A percentile compares a stretch with the other conserved stretches of the same genome.
Conservation (phyloP, 2,329 filamentous ascomycete species). For the Gliomastix tumulicola region DNA sequence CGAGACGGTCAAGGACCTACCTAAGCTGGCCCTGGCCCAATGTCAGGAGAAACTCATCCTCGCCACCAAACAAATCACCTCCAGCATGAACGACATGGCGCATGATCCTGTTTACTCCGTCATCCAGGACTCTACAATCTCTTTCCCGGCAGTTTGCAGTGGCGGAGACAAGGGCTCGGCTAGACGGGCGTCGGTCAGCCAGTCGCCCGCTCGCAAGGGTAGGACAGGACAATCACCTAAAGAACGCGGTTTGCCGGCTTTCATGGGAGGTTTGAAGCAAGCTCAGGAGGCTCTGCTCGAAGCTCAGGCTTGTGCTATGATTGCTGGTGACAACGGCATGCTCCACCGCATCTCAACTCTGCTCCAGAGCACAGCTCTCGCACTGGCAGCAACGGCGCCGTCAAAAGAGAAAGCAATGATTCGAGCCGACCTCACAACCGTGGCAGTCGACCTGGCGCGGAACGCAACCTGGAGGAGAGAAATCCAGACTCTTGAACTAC, state of each 20-base stretch:
- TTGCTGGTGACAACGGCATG: slow-evolving; percentile 48
- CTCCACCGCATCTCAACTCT: slow-evolving; percentile 58
- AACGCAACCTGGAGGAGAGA: slow-evolving; percentile 64
- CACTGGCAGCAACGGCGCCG: slow-evolving; percentile 55
- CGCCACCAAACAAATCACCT: slow-evolving; percentile 60
- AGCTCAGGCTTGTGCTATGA: slow-evolving; percentile 50
- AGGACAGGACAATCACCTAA: slow-evolving; percentile 4
- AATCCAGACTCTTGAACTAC: slow-evolving; percentile 47
- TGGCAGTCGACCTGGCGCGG: slow-evolving; percentile 62
- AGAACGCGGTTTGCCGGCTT: slow-evolving; percentile 23
- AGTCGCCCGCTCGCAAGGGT: slow-evolving; percentile 26
- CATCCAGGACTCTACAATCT: slow-evolving; percentile 87
- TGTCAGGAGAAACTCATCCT: slow-evolving; percentile 51
- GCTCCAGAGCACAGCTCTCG: slow-evolving; percentile 57
- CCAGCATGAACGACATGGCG: slow-evolving; percentile 66
- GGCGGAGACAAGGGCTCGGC: slow-evolving; percentile 21
- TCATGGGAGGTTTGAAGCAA: slow-evolving; percentile 53
- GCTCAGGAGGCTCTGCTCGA: slow-evolving; percentile 61
- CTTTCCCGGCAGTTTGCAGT: slow-evolving; percentile 62
- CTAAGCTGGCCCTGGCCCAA: slow-evolving; percentile 29
- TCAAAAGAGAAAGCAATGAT: slow-evolving; percentile 37
- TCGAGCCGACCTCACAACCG: slow-evolving; percentile 37
- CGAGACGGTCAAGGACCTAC: slow-evolving; percentile 36
- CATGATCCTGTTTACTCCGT: slow-evolving; percentile 81
- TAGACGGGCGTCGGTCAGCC: slow-evolving; percentile 20